Conservation (phyloP, 768 basidiomycete genomes). For the Suillus sp. region DNA sequence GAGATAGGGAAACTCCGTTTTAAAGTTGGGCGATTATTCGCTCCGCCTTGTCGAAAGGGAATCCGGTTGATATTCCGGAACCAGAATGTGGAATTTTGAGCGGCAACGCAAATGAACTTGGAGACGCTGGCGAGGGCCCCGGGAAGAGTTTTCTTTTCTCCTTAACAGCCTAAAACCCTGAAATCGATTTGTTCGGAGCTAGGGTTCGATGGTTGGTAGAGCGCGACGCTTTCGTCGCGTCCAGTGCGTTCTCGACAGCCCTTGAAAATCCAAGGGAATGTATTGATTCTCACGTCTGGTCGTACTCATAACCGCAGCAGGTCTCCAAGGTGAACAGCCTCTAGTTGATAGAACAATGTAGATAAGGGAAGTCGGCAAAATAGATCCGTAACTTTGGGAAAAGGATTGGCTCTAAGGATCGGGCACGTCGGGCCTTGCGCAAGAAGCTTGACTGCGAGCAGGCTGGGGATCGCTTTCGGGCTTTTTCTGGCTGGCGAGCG, state of each 20-base stretch:
- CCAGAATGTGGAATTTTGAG: constrained; percentile 69
- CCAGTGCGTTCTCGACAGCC: constrained; percentile 74
- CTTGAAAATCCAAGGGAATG: no score
- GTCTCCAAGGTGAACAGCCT: no score
- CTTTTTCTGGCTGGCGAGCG: constrained; percentile 45
- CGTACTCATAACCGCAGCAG: no score
- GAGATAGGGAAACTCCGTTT: no score
- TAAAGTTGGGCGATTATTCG: no score
- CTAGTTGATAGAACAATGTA: constrained; percentile 77
- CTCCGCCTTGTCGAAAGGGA: no score
- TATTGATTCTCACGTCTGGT: no score
- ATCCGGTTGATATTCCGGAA: constrained; percentile 49
- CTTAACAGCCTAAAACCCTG: constrained; percentile 73
- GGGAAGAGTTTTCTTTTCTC: constrained; percentile 82
- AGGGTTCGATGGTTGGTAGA: constrained; percentile 74
- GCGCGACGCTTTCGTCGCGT: constrained; percentile 70
- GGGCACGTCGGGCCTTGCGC: constrained; percentile 76
- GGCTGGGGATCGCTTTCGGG: constrained; percentile 68
- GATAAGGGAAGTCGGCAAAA: constrained; percentile 83
- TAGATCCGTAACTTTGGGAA: constrained; percentile 80
- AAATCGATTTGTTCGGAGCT: constrained; percentile 76
- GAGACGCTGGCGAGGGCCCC: constrained; percentile 65
- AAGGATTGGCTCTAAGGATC: constrained; percentile 81
- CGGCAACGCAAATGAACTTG: constrained; percentile 71
- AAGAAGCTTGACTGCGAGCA: constrained; percentile 40